These are phyloP conservation scores for Thielaviopsis populi DNA, from an alignment of 2,329 filamentous ascomycete species.

Conservation along the genomic window DNA sequence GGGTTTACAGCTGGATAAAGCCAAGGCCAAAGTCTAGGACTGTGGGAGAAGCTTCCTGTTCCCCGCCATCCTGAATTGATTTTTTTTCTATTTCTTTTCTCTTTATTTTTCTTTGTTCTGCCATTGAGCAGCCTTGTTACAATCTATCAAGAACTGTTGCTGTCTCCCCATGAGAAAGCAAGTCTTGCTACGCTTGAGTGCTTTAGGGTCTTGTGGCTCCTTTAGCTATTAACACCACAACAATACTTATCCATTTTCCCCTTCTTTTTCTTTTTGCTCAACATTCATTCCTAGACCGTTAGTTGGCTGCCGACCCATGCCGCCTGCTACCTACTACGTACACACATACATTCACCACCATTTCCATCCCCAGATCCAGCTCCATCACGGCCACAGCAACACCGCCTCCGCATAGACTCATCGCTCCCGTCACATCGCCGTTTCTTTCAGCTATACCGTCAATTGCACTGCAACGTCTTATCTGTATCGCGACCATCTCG, in stretches of 20 bases:
- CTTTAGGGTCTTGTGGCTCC: background rate
- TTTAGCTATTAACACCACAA: background rate
- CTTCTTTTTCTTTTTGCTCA: background rate
- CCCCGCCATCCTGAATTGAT: background rate
- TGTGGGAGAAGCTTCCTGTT: slow-evolving; percentile 3
- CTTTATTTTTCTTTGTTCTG: background rate
- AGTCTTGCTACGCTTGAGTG: background rate
- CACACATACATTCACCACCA: background rate
- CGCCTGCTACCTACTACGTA: background rate
- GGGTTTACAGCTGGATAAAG: background rate
- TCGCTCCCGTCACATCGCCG: background rate
- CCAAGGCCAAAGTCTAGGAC: background rate
- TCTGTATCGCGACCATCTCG: background rate
- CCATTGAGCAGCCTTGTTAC: background rate
- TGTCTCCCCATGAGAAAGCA: background rate
- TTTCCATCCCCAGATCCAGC: no score
- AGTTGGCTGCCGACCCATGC: background rate
- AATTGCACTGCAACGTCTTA: background rate
- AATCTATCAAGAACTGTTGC: background rate
- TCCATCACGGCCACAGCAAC: background rate
- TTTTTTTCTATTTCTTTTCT: background rate
- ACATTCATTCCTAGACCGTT: background rate
- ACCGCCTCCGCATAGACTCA: background rate
- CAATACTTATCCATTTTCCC: background rate
- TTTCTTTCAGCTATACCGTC: background rate